A percentile compares a stretch with the other conserved stretches of the same genome.
These are phyloP conservation scores for Ciborinia camelliae DNA, from an alignment of 2,329 filamentous ascomycete genomes.

Conservation along the genomic window DNA sequence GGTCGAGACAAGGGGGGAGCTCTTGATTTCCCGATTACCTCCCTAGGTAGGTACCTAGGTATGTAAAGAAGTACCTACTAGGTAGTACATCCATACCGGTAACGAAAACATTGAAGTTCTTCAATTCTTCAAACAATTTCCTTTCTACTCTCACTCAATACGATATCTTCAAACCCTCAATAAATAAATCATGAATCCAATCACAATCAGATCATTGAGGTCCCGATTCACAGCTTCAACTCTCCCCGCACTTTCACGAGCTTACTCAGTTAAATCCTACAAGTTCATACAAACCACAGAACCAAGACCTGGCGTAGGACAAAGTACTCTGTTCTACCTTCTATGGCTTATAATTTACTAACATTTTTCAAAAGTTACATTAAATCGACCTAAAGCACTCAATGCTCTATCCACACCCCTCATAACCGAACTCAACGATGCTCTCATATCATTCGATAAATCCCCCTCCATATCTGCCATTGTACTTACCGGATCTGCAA, in stretches of 20 bases:
- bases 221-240: slow-evolving; percentile 32
- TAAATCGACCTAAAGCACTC: slow-evolving; percentile 91
- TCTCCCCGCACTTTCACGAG: slow-evolving; percentile 34
- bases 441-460: slow-evolving; percentile 66
- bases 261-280: slow-evolving; percentile 49
- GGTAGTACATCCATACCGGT: too few species aligned
- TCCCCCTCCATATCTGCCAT: slow-evolving; percentile 70
- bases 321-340: slow-evolving; percentile 56
- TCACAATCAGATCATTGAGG: slow-evolving; percentile 33
- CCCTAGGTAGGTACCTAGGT: too few species aligned
- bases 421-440: slow-evolving; percentile 83
- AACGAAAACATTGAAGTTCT: not conserved
- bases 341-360: not conserved
- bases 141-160: not conserved
- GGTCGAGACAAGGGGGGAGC: not conserved
- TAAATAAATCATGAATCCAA: slow-evolving; percentile 33
- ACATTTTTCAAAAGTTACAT: slow-evolving; percentile 60
- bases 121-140: not conserved
- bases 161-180: not conserved
- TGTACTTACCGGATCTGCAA: slow-evolving; percentile 81
- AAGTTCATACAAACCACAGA: slow-evolving; percentile 79
- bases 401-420: slow-evolving; percentile 92
- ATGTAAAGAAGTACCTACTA: too few species aligned
- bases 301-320: slow-evolving; percentile 83
- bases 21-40: slow-evolving; percentile 5